Percentiles rank a stretch among this genome's conserved stretches.
Conservation (phyloP, 345 rosid species). For the Triadica sebifera region DNA sequence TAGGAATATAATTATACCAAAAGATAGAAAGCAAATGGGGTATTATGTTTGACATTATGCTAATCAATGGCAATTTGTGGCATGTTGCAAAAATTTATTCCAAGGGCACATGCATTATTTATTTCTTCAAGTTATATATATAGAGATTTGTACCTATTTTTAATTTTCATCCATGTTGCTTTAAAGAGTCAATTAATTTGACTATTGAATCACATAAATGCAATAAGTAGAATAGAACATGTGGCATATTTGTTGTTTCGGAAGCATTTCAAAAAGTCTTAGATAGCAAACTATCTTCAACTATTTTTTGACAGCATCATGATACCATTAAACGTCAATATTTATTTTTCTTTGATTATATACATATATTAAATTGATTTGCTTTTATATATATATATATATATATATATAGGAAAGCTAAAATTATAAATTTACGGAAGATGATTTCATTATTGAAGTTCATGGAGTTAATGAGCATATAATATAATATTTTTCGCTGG, state of each 20-base stretch:
- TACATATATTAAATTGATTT: too few relatives aligned
- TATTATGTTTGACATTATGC: conserved; percentile 6
- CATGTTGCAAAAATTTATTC: too few relatives aligned
- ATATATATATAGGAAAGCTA: too few relatives aligned
- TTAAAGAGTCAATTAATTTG: not conserved
- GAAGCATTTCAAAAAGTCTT: not conserved
- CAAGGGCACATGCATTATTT: not conserved
- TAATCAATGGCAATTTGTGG: not conserved
- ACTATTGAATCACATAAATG: not conserved
- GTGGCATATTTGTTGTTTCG: not conserved
- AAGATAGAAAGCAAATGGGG: not conserved
- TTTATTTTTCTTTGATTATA: too few relatives aligned
- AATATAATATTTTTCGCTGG: too few relatives aligned
- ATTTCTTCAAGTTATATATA: not conserved
- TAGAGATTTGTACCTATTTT: not conserved
- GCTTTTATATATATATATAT: too few relatives aligned
- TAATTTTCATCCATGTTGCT: not conserved
- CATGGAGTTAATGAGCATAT: too few relatives aligned
- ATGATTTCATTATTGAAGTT: too few relatives aligned
- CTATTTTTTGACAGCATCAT: too few relatives aligned
- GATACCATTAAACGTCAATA: too few relatives aligned
- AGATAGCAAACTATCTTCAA: not conserved
- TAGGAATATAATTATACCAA: not conserved
- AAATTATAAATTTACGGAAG: too few relatives aligned
- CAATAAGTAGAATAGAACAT: not conserved